A percentile compares a stretch with the other conserved stretches of the same genome.
Evolutionary conservation across 768 basidiomycete species (phyloP).

Genomic region (Naganishia onofrii): DNA sequence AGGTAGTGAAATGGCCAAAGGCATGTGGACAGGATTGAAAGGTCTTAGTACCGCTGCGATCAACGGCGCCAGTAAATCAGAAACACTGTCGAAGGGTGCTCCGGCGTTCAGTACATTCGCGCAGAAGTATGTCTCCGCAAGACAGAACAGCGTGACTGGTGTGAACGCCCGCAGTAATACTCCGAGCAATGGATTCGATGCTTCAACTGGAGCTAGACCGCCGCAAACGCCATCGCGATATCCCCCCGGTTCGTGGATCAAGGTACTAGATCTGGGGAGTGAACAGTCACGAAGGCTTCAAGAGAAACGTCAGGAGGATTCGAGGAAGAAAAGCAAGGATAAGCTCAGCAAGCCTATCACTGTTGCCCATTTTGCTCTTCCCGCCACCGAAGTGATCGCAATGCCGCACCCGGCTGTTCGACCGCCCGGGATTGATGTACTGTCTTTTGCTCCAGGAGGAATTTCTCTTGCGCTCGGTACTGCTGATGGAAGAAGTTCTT

Average conservation of each 20-base stretch:
- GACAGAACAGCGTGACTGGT: not conserved
- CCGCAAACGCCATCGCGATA: not conserved
- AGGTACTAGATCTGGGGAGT: conserved; percentile 24
- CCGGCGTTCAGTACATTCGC: conserved; percentile 25
- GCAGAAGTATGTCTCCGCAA: conserved; percentile 1
- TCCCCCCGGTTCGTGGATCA: conserved; percentile 21
- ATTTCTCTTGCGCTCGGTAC: conserved; percentile 7
- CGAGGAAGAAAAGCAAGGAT: not conserved
- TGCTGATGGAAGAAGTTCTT: conserved; percentile 13
- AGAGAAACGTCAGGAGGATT: not conserved
- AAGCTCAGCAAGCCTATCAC: not conserved
- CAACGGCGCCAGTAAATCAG: conserved; percentile 24
- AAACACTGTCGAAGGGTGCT: conserved; percentile 27
- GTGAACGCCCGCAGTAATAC: not conserved
- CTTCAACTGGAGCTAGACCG: not conserved
- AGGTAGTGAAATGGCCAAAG: conserved; percentile 30
- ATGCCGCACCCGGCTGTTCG: not conserved
- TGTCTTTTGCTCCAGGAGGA: conserved; percentile 22
- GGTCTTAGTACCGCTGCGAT: conserved; percentile 26
- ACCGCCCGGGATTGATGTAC: not conserved
- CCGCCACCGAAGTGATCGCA: conserved; percentile 6
- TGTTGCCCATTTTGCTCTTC: conserved; percentile 26
- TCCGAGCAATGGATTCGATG: not conserved
- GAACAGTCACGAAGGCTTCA: not conserved
- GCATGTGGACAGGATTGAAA: conserved; percentile 31